These are phyloP conservation scores for Capronia americana DNA, from an alignment of 2,329 filamentous ascomycete species.

Conservation along the genomic window DNA sequence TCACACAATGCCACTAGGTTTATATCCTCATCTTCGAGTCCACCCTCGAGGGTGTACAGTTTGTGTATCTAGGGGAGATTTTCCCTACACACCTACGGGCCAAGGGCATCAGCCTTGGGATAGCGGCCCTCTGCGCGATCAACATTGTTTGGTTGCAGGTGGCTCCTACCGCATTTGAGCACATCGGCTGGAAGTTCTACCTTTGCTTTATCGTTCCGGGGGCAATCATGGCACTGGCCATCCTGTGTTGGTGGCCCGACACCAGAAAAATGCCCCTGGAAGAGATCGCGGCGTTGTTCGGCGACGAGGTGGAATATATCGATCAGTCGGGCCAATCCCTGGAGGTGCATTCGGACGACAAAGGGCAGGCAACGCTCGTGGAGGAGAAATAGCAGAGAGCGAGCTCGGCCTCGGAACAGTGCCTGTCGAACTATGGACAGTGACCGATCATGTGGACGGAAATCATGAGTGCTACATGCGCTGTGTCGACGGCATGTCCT, in stretches of 20 bases:
- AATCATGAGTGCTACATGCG: no score
- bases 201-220: constrained; percentile 38
- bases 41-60: constrained; percentile 27
- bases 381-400: no score
- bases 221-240: not conserved
- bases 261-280: constrained; percentile 43
- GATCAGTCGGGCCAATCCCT: not conserved
- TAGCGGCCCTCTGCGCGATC: constrained; percentile 18
- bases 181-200: constrained; percentile 45
- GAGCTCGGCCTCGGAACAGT: no score
- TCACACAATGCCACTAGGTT: not conserved
- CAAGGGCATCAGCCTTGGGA: constrained; percentile 22
- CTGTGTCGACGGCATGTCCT: no score
- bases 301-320: constrained; percentile 13
- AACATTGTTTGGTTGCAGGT: constrained; percentile 43
- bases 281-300: constrained; percentile 43
- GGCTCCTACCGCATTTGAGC: constrained; percentile 43
- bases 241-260: constrained; percentile 39
- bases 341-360: no score
- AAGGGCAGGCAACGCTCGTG: no score
- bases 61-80: constrained; percentile 28
- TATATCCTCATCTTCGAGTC: constrained; percentile 12
- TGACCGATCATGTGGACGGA: no score
- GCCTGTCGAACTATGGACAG: no score
- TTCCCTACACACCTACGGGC: constrained; percentile 27